phyloP scores from a whole-genome alignment of 1,284 basidiomycete genomes.

The Singerocomus inundabilis region DNA sequence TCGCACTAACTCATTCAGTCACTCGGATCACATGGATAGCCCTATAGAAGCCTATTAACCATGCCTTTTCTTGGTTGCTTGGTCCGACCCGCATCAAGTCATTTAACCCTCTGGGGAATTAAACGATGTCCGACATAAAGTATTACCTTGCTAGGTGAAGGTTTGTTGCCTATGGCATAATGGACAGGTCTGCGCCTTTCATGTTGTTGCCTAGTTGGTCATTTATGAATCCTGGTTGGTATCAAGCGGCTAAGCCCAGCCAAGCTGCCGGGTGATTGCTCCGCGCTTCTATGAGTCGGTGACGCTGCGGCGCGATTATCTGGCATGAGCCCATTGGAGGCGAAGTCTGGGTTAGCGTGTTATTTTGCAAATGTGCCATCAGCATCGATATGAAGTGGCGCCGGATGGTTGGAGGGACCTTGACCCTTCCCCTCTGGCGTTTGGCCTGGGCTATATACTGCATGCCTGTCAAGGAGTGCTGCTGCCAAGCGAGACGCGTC shows the following conservation, averaged over 20 bases:
- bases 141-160: constrained; percentile 12
- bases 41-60: constrained; percentile 22
- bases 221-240: constrained; percentile 6
- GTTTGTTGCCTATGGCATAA: constrained; percentile 6
- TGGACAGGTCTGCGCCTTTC: constrained; percentile 12
- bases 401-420: constrained; percentile 5
- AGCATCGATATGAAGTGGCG: constrained; percentile 25
- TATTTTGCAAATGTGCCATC: constrained; percentile 15
- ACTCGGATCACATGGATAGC: constrained; percentile 31
- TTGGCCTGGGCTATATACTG: constrained; percentile 6
- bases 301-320: constrained; percentile 25
- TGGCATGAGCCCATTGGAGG: constrained; percentile 5
- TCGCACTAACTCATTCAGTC: constrained; percentile 13
- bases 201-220: constrained; percentile 2
- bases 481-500: constrained; percentile 9
- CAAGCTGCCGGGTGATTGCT: constrained; percentile 6
- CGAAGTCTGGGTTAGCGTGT: constrained; percentile 13
- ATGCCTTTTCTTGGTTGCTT: constrained; percentile 21
- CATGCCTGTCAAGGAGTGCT: constrained; percentile 7
- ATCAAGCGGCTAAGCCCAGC: not conserved
- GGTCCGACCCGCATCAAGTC: constrained; percentile 20
- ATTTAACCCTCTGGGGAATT: constrained; percentile 28
- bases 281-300: constrained; percentile 22
- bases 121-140: constrained; percentile 6
- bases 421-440: not conserved